Evolutionary conservation across 2,329 filamentous ascomycete species (phyloP).

Genomic region (Macroventuria anomochaeta): DNA sequence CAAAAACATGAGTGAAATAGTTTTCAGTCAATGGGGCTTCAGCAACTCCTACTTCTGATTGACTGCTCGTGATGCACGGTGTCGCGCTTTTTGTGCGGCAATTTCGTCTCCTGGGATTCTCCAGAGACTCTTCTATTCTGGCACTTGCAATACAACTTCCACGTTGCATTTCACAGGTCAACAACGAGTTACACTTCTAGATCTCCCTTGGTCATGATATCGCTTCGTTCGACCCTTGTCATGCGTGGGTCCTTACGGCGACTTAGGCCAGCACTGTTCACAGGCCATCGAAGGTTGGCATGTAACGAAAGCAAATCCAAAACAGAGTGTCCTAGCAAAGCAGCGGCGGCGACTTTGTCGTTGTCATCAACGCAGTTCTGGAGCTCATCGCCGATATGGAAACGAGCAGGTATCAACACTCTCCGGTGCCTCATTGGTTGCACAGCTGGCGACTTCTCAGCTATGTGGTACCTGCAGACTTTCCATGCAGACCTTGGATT

Average conservation of each 20-base stretch:
- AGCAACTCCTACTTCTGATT: too few relatives aligned
- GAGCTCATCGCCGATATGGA: slow-evolving; percentile 53
- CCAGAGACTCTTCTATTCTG: not conserved
- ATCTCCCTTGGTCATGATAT: not conserved
- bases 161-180: not conserved
- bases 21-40: too few relatives aligned
- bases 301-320: not conserved
- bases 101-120: too few relatives aligned
- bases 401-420: slow-evolving; percentile 61
- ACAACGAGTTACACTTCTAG: not conserved
- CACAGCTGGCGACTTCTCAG: slow-evolving; percentile 62
- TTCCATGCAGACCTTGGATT: slow-evolving; percentile 57
- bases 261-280: not conserved
- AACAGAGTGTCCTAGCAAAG: slow-evolving; percentile 6
- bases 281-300: not conserved
- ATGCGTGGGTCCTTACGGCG: not conserved
- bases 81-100: slow-evolving; percentile 1
- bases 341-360: not conserved
- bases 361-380: slow-evolving; percentile 40
- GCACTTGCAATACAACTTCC: not conserved
- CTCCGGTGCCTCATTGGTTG: slow-evolving; percentile 63
- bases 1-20: too few relatives aligned
- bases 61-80: not conserved
- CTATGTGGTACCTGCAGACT: slow-evolving; percentile 62
- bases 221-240: not conserved